Conservation (phyloP, 805 yeast species). For the Zygoascus biomembranicola region DNA sequence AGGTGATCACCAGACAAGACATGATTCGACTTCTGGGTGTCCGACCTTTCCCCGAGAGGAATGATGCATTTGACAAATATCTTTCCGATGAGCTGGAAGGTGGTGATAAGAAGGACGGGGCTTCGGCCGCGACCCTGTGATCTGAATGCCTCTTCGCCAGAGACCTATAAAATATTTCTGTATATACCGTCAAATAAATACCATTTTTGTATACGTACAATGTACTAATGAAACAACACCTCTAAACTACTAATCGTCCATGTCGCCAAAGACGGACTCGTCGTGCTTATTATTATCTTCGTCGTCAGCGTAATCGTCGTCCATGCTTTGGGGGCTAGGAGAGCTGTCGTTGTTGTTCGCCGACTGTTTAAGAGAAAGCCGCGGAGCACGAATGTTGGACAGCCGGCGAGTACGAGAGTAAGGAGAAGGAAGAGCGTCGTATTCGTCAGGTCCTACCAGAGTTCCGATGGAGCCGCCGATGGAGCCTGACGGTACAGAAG, state of each 20-base stretch:
- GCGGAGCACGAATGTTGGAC: constrained; percentile 15
- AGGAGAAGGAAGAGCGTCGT: constrained; percentile 16
- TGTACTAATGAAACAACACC: background rate
- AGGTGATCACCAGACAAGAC: constrained; percentile 74
- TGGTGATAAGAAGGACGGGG: background rate
- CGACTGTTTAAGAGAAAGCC: constrained; percentile 1
- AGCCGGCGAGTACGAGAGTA: constrained; percentile 12
- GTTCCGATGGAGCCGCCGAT: constrained; percentile 2
- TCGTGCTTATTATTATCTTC: constrained; percentile 22
- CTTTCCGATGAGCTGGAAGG: constrained; percentile 26
- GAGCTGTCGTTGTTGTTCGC: constrained; percentile 2
- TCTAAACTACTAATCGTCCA: constrained; percentile 24
- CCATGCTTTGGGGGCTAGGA: constrained; percentile 3
- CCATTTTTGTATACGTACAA: background rate
- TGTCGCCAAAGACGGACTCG: constrained; percentile 31
- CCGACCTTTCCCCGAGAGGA: constrained; percentile 68
- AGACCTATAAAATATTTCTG: background rate
- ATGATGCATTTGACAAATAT: constrained; percentile 87
- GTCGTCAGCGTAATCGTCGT: constrained; percentile 15
- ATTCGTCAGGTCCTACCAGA: constrained; percentile 10
- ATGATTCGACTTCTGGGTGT: constrained; percentile 70
- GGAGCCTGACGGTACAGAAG: background rate
- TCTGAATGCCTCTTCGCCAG: no score
- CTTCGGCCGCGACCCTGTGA: background rate
- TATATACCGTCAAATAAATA: constrained; percentile 1